These are phyloP conservation scores for Penicillium sp. DNA, from an alignment of 2,329 filamentous ascomycete genomes.

Conservation along the genomic window DNA sequence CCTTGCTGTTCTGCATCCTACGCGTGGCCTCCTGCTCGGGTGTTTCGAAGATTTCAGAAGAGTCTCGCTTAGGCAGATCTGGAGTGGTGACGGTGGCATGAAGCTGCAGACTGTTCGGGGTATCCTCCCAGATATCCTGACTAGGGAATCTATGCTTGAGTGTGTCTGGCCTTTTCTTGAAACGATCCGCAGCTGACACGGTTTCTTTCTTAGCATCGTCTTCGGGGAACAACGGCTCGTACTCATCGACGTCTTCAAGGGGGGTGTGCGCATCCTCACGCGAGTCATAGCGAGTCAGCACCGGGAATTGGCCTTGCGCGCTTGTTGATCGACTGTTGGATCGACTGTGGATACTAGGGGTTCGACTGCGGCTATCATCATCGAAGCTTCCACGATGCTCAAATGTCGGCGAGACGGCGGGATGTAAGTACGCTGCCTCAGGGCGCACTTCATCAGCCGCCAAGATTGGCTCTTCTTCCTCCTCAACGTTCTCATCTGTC, in stretches of 20 bases:
- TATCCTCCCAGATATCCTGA: slow-evolving; percentile 96
- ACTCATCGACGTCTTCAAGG: slow-evolving; percentile 85
- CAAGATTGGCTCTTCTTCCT: slow-evolving; percentile 74
- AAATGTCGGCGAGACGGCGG: slow-evolving; percentile 74
- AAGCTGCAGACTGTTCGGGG: slow-evolving; percentile 76
- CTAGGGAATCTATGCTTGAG: slow-evolving; percentile 78
- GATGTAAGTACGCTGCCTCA: slow-evolving; percentile 65
- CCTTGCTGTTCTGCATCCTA: slow-evolving; percentile 39
- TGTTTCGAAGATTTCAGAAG: slow-evolving; percentile 41
- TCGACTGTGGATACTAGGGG: slow-evolving; percentile 58
- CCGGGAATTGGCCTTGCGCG: slow-evolving; percentile 56
- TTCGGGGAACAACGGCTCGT: slow-evolving; percentile 87
- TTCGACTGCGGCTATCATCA: slow-evolving; percentile 49
- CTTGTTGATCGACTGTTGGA: slow-evolving; percentile 64
- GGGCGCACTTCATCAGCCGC: slow-evolving; percentile 81
- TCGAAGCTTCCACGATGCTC: slow-evolving; percentile 61
- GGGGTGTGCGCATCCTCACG: slow-evolving; percentile 60
- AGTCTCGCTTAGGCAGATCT: slow-evolving; percentile 53
- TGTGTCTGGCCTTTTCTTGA: slow-evolving; percentile 52
- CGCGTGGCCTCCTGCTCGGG: slow-evolving; percentile 49
- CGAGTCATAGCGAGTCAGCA: slow-evolving; percentile 54
- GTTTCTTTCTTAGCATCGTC: slow-evolving; percentile 62
- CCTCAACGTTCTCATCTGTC: slow-evolving; percentile 48
- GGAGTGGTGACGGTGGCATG: slow-evolving; percentile 80
- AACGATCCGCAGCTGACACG: slow-evolving; percentile 52